Evolutionary conservation across 2,329 filamentous ascomycete genomes (phyloP).

Genomic region (Pseudocercospora macadamiae): DNA sequence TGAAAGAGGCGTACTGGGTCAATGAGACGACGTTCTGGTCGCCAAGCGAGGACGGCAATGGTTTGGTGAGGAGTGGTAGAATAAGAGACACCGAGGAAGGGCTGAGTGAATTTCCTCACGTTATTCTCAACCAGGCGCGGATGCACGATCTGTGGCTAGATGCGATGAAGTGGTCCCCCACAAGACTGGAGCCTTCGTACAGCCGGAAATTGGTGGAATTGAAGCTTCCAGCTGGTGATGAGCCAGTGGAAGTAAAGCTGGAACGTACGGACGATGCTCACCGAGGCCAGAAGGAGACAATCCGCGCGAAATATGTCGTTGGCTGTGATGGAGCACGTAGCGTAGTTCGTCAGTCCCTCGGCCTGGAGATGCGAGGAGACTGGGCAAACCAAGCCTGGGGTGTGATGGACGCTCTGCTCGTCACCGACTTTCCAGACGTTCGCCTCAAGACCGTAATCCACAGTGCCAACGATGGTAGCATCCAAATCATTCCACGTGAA

Average conservation of each 20-base stretch:
- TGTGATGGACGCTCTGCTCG: slow-evolving; percentile 39
- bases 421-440: slow-evolving; percentile 57
- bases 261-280: slow-evolving; percentile 41
- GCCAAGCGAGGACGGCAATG: slow-evolving; percentile 59
- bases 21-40: slow-evolving; percentile 65
- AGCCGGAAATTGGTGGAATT: slow-evolving; percentile 30
- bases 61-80: slow-evolving; percentile 60
- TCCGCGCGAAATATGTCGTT: slow-evolving; percentile 40
- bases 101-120: slow-evolving; percentile 66
- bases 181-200: slow-evolving; percentile 37
- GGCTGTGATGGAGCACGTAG: slow-evolving; percentile 42
- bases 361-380: slow-evolving; percentile 41
- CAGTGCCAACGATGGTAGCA: slow-evolving; percentile 68
- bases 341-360: slow-evolving; percentile 34
- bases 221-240: slow-evolving; percentile 22
- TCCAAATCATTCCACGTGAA: slow-evolving; percentile 72
- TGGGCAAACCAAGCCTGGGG: slow-evolving; percentile 42
- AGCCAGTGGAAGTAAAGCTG: slow-evolving; percentile 55
- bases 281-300: slow-evolving; percentile 33
- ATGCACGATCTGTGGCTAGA: slow-evolving; percentile 58
- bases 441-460: slow-evolving; percentile 51
- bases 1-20: slow-evolving; percentile 70
- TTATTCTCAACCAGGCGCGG: slow-evolving; percentile 71
- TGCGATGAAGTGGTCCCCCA: slow-evolving; percentile 38
- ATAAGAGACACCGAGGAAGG: slow-evolving; percentile 66